Base-by-base conservation (phyloP, 2,329 filamentous ascomycete species). In the Colletotrichum limetticola region DNA sequence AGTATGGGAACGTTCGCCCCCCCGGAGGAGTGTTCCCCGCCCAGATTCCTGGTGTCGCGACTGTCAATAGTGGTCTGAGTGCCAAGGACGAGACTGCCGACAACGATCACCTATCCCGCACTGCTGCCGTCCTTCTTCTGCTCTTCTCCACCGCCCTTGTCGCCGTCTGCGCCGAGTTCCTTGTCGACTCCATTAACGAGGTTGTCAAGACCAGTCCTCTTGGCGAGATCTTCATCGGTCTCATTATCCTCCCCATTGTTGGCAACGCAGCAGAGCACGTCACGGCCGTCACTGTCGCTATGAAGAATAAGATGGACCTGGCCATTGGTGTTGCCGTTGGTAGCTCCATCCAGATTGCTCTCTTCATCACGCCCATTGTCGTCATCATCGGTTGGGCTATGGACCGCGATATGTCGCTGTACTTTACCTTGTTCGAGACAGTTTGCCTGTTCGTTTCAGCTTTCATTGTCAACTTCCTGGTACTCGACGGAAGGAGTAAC, bases 401-500 rank as follows among this genome's bases (percentile, higher is more conserved):
- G 81, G 83, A 87, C 74, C 89, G 88, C 72, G 86, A 91, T n/a
- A 93, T 94, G 91, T 89, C 92, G 32, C 87, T 97, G 42, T 95
- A 96, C 85, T 97, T 97, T 82, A 94, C 94, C 73, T 88, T 95
- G 61, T 97, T 97, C 82, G 94, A 97, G 87, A 97, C 94, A 0
- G 93, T 97, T 26, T 94, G 93, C 69, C 89, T 97, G 78, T 97
- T 97, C 82, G 91, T 96, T 64, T 93, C 91, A 64, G 92, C 95
- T 8, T 91, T 97, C 75, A 95, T 97, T 75, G 94, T 96, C 82
- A 97, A 96, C 83, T 97, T 97, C 80, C 84, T 97, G 72, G 94
- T 97, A 61, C 86, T 96, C 74, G 95, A 97, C 78, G 94, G 94
- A 12, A 89, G 95, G 80, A 95, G 92, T 80, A 97, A 97, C 80